Conservation (phyloP, 2,329 filamentous ascomycete genomes). For the Fusarium sp. region DNA sequence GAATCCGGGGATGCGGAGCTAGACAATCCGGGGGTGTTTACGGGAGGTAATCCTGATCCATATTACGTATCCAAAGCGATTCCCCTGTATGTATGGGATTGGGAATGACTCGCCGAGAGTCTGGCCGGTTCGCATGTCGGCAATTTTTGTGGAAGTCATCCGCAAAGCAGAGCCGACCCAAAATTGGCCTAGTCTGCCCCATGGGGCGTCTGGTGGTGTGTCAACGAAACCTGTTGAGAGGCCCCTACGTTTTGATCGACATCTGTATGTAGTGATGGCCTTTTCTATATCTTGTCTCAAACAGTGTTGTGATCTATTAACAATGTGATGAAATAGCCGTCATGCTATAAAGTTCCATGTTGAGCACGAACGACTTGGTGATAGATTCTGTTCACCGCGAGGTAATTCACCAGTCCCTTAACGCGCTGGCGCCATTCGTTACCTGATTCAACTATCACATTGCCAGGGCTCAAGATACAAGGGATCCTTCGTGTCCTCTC, state of each 20-base stretch:
- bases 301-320: not conserved
- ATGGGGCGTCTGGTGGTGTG: not conserved
- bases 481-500: not conserved
- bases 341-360: not conserved
- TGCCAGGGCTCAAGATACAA: not conserved
- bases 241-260: not conserved
- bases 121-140: not conserved
- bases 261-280: not conserved
- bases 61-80: not conserved
- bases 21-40: not conserved
- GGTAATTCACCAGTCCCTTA: too few species aligned
- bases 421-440: too few species aligned
- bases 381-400: too few species aligned
- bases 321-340: not conserved
- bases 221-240: not conserved
- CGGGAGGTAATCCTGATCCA: not conserved
- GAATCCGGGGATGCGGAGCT: not conserved
- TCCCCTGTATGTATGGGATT: not conserved
- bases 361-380: not conserved
- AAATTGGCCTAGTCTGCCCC: not conserved
- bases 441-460: not conserved
- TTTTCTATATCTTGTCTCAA: not conserved
- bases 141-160: not conserved
- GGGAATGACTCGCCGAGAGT: not conserved
- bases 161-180: not conserved